Evolutionary conservation across 2,329 filamentous ascomycete species (phyloP).

Genomic region (Tolypocladium capitatum): DNA sequence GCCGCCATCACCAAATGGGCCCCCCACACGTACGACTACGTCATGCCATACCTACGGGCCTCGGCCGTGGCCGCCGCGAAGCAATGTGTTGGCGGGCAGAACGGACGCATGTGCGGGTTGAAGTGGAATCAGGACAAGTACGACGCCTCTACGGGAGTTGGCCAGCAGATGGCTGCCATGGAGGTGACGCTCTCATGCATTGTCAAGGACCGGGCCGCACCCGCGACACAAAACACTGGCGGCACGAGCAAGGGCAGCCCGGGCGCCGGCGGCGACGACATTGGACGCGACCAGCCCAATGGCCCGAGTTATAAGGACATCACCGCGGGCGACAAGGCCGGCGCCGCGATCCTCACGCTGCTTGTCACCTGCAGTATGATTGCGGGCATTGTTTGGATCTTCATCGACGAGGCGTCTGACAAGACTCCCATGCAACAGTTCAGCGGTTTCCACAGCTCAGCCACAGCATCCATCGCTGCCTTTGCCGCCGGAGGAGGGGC

Average conservation of each 20-base stretch:
- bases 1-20: conserved; percentile 50
- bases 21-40: conserved; percentile 38
- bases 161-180: conserved; percentile 58
- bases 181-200: conserved; percentile 51
- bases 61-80: conserved; percentile 44
- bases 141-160: conserved; percentile 49
- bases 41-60: conserved; percentile 39
- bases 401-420: conserved; percentile 32
- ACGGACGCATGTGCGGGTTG: conserved; percentile 45
- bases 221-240: conserved; percentile 37
- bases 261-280: conserved; percentile 31
- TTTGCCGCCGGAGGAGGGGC: conserved; percentile 10
- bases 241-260: conserved; percentile 41
- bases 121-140: conserved; percentile 44
- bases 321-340: conserved; percentile 50
- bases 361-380: conserved; percentile 41
- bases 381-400: conserved; percentile 35
- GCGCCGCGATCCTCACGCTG: conserved; percentile 52
- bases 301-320: conserved; percentile 14
- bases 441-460: conserved; percentile 11
- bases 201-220: conserved; percentile 28
- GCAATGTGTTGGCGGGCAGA: conserved; percentile 43
- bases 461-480: conserved; percentile 8
- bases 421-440: conserved; percentile 19
- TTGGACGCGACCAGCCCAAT: conserved; percentile 20